A percentile compares a stretch with the other conserved stretches of the same genome.
phyloP scores from a whole-genome alignment of 2,329 filamentous ascomycete species.

The Corinectria fuckeliana region DNA sequence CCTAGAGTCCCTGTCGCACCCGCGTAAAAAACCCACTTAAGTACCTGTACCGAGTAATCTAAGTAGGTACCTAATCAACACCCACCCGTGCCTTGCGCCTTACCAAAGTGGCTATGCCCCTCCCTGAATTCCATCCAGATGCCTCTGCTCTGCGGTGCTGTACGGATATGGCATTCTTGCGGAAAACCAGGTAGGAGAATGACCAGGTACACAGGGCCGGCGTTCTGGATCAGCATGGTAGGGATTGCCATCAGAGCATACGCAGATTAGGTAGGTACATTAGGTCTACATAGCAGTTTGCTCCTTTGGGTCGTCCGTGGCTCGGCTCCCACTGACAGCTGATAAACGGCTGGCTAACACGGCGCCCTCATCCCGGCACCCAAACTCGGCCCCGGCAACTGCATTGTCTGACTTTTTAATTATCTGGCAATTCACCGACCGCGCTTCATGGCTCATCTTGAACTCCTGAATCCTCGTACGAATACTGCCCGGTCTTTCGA shows the following conservation, averaged over 20 bases:
- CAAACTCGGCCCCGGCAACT: conserved; percentile 7
- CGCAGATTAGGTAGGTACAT: no score
- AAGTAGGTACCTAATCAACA: no score
- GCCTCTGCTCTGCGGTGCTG: not conserved
- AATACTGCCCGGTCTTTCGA: conserved; percentile 19
- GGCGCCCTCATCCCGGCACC: conserved; percentile 14
- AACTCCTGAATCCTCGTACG: not conserved
- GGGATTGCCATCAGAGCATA: conserved; percentile 14
- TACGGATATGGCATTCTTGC: conserved; percentile 1
- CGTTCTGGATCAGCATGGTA: conserved; percentile 20
- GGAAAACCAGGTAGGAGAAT: not conserved
- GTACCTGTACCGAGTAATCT: no score
- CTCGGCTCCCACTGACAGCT: conserved; percentile 18
- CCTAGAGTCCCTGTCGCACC: not conserved
- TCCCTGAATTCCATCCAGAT: not conserved
- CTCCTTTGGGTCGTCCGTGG: conserved; percentile 1
- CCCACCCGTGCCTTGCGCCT: not conserved
- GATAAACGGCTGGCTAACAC: conserved; percentile 8
- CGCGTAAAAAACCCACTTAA: not conserved
- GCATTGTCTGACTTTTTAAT: conserved; percentile 1
- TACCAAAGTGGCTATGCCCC: not conserved
- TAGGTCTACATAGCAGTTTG: not conserved
- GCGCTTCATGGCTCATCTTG: not conserved
- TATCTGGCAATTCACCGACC: not conserved
- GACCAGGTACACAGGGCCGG: conserved; percentile 1